These are phyloP conservation scores for Lipomyces kockii DNA, from an alignment of 805 yeast genomes.

Conservation along the genomic window DNA sequence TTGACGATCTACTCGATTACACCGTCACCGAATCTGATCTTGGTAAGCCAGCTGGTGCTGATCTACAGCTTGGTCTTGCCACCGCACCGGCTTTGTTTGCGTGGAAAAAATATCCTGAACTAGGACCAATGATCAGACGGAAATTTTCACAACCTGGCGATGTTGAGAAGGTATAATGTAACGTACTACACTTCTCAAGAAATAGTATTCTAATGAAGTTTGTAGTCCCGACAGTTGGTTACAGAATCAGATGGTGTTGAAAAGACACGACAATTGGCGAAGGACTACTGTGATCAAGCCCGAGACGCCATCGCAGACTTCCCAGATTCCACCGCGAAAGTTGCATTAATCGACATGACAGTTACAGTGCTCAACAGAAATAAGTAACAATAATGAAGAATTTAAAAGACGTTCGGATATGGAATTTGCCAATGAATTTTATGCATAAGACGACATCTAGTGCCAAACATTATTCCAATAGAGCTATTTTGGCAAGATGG, in stretches of 20 bases:
- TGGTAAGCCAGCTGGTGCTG: conserved; percentile 97
- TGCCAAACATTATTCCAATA: neutral
- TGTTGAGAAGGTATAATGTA: conserved; percentile 55
- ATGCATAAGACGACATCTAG: neutral
- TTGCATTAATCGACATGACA: conserved; percentile 84
- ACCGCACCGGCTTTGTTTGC: conserved; percentile 96
- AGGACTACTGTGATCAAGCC: conserved; percentile 76
- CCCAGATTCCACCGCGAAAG: conserved; percentile 88
- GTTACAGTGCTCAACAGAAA: conserved; percentile 80
- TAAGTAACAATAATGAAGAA: conserved; percentile 51
- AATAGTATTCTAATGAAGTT: neutral
- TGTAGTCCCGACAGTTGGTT: conserved; percentile 72
- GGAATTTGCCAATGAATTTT: neutral
- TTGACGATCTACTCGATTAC: conserved; percentile 94
- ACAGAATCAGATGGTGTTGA: conserved; percentile 71
- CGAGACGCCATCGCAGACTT: conserved; percentile 64
- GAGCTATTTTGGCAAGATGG: neutral
- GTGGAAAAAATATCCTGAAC: conserved; percentile 83
- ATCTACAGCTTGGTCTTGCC: conserved; percentile 88
- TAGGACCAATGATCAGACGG: conserved; percentile 82
- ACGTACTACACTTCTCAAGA: neutral
- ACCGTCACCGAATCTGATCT: conserved; percentile 81
- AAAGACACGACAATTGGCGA: conserved; percentile 76
- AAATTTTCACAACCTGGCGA: conserved; percentile 84
- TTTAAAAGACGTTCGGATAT: neutral